Conservation (phyloP, 495 filamentous ascomycete species). For the Neohortaea acidophila region DNA sequence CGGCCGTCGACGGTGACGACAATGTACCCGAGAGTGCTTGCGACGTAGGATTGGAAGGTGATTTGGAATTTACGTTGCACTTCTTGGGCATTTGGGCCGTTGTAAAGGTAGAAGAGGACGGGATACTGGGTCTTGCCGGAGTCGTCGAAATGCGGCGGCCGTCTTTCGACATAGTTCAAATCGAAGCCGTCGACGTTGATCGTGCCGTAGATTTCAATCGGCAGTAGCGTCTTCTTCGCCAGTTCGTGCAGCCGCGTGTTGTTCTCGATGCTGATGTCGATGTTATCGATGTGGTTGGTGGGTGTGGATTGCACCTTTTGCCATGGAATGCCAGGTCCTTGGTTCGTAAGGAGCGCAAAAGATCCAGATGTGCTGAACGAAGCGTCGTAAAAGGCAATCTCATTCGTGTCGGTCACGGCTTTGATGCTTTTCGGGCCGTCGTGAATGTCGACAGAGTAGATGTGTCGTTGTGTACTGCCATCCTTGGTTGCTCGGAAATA, state of each 20-base stretch:
- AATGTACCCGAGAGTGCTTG: conserved; percentile 76
- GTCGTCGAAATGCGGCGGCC: conserved; percentile 77
- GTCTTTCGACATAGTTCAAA: conserved; percentile 77
- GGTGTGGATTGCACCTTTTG: conserved; percentile 81
- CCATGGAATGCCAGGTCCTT: conserved; percentile 77
- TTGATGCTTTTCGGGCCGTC: conserved; percentile 50
- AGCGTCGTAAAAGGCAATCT: conserved; percentile 68
- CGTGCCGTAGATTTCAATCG: conserved; percentile 70
- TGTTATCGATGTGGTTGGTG: conserved; percentile 44
- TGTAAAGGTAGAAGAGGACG: conserved; percentile 86
- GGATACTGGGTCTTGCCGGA: conserved; percentile 82
- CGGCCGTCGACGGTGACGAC: conserved; percentile 90
- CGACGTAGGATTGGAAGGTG: conserved; percentile 83
- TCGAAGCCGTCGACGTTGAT: conserved; percentile 64
- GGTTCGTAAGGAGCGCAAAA: conserved; percentile 68
- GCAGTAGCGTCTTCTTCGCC: conserved; percentile 64
- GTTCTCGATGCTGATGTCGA: conserved; percentile 52
- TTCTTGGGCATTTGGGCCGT: conserved; percentile 74
- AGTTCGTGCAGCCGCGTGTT: conserved; percentile 53
- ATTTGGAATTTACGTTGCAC: conserved; percentile 70
- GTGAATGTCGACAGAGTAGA: conserved; percentile 68
- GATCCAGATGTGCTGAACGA: conserved; percentile 72
- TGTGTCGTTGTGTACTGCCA: conserved; percentile 72
- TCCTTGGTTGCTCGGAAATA: conserved; percentile 85
- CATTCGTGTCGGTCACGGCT: conserved; percentile 57